Percentiles rank a stretch among this genome's conserved stretches.
These are phyloP conservation scores for Cairneyella variabilis DNA, from an alignment of 495 filamentous ascomycete genomes.

Conservation along the genomic window DNA sequence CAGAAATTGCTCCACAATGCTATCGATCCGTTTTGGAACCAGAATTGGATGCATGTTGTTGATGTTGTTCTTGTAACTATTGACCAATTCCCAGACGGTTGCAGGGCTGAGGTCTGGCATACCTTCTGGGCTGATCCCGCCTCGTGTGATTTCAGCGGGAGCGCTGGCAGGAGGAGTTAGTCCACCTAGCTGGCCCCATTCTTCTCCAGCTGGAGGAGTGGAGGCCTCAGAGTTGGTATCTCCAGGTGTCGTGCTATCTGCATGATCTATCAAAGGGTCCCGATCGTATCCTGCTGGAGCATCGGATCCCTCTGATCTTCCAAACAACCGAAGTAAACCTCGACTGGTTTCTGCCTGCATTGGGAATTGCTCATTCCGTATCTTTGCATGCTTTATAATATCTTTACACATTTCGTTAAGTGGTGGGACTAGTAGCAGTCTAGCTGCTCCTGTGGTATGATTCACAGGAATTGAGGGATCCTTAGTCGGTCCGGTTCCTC, in stretches of 20 bases:
- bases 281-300: slow-evolving; percentile 33
- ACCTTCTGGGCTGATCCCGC: slow-evolving; percentile 56
- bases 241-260: slow-evolving; percentile 24
- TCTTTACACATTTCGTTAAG: slow-evolving; percentile 53
- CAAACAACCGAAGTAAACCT: slow-evolving; percentile 71
- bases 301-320: slow-evolving; percentile 70
- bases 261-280: slow-evolving; percentile 26
- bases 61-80: slow-evolving; percentile 74
- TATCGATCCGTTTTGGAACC: slow-evolving; percentile 41
- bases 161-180: slow-evolving; percentile 33
- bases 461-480: slow-evolving; percentile 68
- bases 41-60: slow-evolving; percentile 91
- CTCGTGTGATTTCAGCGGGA: slow-evolving; percentile 25
- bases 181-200: slow-evolving; percentile 42
- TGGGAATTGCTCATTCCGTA: slow-evolving; percentile 50
- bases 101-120: slow-evolving; percentile 59
- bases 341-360: slow-evolving; percentile 73
- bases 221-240: slow-evolving; percentile 43
- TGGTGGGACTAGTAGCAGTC: slow-evolving; percentile 66
- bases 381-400: slow-evolving; percentile 37
- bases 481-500: slow-evolving; percentile 42
- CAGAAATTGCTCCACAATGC: slow-evolving; percentile 46
- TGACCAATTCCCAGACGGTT: slow-evolving; percentile 59
- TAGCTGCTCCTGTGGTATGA: slow-evolving; percentile 78
- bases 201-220: slow-evolving; percentile 38